A percentile compares a stretch with the other conserved stretches of the same genome.
These are phyloP conservation scores for Phaffomyces opuntiae DNA, from an alignment of 805 yeast genomes.

Conservation along the genomic window DNA sequence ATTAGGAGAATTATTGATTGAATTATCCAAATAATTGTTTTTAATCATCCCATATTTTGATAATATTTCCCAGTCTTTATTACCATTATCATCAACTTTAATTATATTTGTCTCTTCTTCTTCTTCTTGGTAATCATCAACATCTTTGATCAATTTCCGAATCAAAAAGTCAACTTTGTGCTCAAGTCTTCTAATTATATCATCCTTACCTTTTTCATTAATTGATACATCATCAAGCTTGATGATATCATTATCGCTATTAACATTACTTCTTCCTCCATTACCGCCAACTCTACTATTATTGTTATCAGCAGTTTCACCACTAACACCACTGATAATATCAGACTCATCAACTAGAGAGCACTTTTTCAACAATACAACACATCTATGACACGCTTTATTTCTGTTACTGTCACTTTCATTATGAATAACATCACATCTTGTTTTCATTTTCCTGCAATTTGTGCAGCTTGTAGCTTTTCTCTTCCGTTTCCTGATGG, in stretches of 20 bases:
- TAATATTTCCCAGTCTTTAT: slow-evolving; percentile 9
- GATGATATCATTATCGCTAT: slow-evolving; percentile 1
- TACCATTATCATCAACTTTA: neutral
- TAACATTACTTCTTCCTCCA: slow-evolving; percentile 16
- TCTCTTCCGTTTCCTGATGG: slow-evolving; percentile 27
- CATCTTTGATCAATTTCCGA: slow-evolving; percentile 14
- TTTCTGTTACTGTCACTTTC: slow-evolving; percentile 19
- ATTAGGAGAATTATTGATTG: slow-evolving; percentile 28
- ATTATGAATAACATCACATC: slow-evolving; percentile 42
- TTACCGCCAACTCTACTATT: slow-evolving; percentile 5
- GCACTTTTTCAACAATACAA: slow-evolving; percentile 39
- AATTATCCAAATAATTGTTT: slow-evolving; percentile 20
- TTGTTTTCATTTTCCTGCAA: slow-evolving; percentile 50
- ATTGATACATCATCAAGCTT: neutral
- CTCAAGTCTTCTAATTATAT: slow-evolving; percentile 9
- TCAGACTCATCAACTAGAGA: slow-evolving; percentile 24
- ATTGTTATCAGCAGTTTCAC: no score
- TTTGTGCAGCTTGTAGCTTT: slow-evolving; percentile 40
- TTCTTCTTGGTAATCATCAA: neutral
- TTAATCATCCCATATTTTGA: slow-evolving; percentile 11
- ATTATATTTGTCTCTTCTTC: slow-evolving; percentile 6
- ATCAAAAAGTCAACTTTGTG: slow-evolving; percentile 21
- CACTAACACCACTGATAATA: no score
- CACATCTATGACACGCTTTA: slow-evolving; percentile 41
- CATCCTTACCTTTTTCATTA: neutral